These are phyloP conservation scores for Leishmania tropica DNA, from an alignment of 208 protist species.

Conservation along the genomic window DNA sequence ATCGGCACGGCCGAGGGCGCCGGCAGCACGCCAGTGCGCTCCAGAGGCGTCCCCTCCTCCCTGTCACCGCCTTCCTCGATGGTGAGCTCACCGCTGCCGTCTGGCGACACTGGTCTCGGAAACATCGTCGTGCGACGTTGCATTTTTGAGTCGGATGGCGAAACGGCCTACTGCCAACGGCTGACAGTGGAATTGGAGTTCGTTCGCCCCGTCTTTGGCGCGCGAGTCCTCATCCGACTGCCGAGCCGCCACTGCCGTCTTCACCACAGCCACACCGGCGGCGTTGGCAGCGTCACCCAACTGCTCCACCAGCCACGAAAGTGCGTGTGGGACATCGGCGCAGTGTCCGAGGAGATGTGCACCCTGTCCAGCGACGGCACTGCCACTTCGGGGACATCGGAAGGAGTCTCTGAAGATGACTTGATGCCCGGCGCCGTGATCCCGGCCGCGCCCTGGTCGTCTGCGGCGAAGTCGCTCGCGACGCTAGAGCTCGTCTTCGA, in stretches of 20 bases:
- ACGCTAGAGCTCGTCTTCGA: conserved; percentile 37
- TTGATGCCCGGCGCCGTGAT: conserved; percentile 20
- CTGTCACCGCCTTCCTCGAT: neutral
- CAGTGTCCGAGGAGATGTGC: conserved; percentile 40
- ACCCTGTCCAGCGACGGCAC: conserved; percentile 1
- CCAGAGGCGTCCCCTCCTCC: neutral
- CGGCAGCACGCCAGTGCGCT: neutral
- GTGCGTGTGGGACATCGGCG: conserved; percentile 57
- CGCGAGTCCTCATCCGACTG: conserved; percentile 49
- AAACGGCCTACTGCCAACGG: conserved; percentile 30
- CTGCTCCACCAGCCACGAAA: conserved; percentile 45
- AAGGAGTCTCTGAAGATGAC: conserved; percentile 6
- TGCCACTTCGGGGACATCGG: neutral
- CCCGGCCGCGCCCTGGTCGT: neutral
- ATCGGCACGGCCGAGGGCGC: neutral
- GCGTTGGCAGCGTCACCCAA: conserved; percentile 43
- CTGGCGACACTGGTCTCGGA: conserved; percentile 13
- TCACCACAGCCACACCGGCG: conserved; percentile 42
- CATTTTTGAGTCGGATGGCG: conserved; percentile 27
- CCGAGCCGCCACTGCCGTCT: conserved; percentile 62
- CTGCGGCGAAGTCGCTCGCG: conserved; percentile 8
- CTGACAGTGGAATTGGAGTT: conserved; percentile 37
- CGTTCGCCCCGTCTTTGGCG: conserved; percentile 29
- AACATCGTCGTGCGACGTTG: conserved; percentile 30
- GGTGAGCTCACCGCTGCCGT: neutral